Conservation (phyloP, 1,284 basidiomycete genomes). For the Trichosporon asahii region DNA sequence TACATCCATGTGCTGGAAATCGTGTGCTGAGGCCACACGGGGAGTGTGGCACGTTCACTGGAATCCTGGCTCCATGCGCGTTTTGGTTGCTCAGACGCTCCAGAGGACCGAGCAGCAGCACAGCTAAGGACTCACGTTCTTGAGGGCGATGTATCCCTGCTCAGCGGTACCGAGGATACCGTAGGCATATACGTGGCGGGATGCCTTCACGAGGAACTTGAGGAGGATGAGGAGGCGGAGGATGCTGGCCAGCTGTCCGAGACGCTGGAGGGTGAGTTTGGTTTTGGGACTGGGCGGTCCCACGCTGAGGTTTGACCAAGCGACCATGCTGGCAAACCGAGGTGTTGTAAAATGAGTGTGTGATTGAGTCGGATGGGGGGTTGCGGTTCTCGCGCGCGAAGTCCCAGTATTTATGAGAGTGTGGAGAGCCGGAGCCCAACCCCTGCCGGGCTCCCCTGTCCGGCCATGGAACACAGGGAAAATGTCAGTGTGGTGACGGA, state of each 20-base stretch:
- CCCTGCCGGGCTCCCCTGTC: not conserved
- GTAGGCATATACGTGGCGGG: constrained; percentile 69
- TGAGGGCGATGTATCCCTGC: constrained; percentile 31
- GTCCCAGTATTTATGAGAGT: constrained; percentile 7
- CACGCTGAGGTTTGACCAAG: constrained; percentile 21
- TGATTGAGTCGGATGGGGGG: constrained; percentile 3
- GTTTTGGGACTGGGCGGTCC: constrained; percentile 19
- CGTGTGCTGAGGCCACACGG: constrained; percentile 7
- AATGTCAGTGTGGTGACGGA: not conserved
- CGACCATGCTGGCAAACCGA: constrained; percentile 15
- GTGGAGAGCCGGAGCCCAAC: not conserved
- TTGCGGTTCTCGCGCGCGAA: not conserved
- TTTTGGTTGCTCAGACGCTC: not conserved
- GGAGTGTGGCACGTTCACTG: not conserved
- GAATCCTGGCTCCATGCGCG: not conserved
- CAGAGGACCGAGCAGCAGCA: not conserved
- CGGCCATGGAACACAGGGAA: not conserved
- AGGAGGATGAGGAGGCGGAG: constrained; percentile 20
- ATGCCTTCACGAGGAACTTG: constrained; percentile 30
- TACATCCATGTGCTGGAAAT: not conserved
- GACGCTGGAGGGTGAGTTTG: constrained; percentile 14
- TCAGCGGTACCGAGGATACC: constrained; percentile 55
- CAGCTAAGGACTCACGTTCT: constrained; percentile 32
- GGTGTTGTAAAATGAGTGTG: not conserved
- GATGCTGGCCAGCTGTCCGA: constrained; percentile 16